Conservation (phyloP, 1,139 yeast genomes). For the Blastobotrys aristatus region DNA sequence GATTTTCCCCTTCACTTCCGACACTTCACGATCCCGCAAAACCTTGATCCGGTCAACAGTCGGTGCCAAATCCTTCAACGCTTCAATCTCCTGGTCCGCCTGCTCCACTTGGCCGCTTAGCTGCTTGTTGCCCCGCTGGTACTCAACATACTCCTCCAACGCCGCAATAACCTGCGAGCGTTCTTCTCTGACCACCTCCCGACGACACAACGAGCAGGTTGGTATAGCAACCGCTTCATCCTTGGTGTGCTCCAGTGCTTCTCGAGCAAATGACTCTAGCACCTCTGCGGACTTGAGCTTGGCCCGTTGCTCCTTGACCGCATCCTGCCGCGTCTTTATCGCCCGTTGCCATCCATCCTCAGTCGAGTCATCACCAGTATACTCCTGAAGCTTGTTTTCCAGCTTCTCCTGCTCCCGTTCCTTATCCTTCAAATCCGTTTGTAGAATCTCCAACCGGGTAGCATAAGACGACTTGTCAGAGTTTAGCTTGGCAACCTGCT, state of each 20-base stretch:
- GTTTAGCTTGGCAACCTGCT: background rate
- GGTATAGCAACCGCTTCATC: background rate
- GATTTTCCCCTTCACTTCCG: background rate
- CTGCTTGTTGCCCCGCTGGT: constrained; percentile 5
- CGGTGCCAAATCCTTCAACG: background rate
- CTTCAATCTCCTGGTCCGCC: background rate
- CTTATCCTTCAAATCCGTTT: background rate
- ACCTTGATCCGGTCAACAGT: background rate
- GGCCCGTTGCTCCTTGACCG: background rate
- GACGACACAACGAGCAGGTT: constrained; percentile 8
- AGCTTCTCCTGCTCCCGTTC: background rate
- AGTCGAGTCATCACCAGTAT: background rate
- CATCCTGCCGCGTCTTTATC: background rate
- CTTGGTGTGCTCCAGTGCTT: background rate
- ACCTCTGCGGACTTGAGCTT: background rate
- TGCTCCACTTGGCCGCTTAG: constrained; percentile 13
- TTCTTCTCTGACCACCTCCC: constrained; percentile 19
- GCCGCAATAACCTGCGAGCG: constrained; percentile 9
- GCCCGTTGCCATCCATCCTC: background rate
- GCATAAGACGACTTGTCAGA: background rate
- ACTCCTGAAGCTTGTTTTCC: background rate
- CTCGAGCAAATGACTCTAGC: background rate
- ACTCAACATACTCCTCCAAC: background rate
- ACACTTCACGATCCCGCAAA: background rate
- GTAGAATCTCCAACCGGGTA: background rate